These are phyloP conservation scores for Uronychia binucleata DNA, from an alignment of 73 alveolate species.

Conservation along the genomic window DNA sequence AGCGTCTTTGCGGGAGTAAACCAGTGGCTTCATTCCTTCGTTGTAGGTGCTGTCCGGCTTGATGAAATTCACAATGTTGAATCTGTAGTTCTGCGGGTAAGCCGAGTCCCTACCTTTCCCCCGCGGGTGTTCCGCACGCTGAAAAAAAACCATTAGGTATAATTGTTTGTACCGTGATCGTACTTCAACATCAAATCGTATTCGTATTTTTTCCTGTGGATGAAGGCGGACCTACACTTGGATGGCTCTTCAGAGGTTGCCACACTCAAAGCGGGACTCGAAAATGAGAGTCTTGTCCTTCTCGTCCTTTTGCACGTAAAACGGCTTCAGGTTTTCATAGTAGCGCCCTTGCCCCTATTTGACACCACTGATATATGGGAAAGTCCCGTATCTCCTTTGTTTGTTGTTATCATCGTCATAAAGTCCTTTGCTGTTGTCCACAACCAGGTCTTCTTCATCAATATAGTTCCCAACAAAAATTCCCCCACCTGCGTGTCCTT, in stretches of 20 bases:
- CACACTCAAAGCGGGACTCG: constrained; percentile 95
- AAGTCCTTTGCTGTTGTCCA: neutral
- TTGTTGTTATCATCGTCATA: neutral
- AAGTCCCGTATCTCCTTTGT: neutral
- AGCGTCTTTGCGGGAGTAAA: constrained; percentile 81
- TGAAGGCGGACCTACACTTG: no score
- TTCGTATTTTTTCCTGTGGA: constrained; percentile 79
- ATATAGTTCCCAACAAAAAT: neutral
- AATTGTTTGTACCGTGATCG: constrained; percentile 86
- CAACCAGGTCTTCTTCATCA: neutral
- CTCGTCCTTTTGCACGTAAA: constrained; percentile 17
- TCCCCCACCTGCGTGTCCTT: neutral
- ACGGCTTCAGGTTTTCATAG: constrained; percentile 44
- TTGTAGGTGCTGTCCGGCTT: constrained; percentile 54
- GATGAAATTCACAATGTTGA: constrained; percentile 74
- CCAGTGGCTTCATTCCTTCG: constrained; percentile 79
- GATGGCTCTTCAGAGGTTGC: constrained; percentile 95
- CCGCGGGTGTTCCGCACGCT: constrained; percentile 82
- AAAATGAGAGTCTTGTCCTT: constrained; percentile 17
- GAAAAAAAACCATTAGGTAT: constrained; percentile 89
- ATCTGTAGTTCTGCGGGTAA: constrained; percentile 45
- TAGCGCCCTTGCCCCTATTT: constrained; percentile 9
- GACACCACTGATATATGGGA: neutral
- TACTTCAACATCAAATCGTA: constrained; percentile 79
- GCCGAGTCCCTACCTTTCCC: constrained; percentile 50